Base-by-base conservation (phyloP, 2,329 filamentous ascomycete species). In the Aureobasidium sp. region DNA sequence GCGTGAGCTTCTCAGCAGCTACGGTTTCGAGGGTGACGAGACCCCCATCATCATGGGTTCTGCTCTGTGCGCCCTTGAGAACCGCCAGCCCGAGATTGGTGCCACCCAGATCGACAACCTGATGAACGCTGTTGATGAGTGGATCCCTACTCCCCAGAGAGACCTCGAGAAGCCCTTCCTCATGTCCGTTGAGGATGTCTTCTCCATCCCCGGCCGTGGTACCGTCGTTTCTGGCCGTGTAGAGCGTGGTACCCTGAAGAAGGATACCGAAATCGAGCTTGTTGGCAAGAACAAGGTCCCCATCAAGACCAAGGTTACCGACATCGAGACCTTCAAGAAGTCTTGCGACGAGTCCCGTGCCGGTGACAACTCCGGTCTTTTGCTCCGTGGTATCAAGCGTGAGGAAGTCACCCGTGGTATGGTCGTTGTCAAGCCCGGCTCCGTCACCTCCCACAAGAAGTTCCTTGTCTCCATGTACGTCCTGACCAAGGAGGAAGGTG, bases 321-420 rank as follows among this genome's bases (percentile, higher is more conserved):
- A 99, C 74, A 97, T 99, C 69, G 94, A 99, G 83, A 99, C 93
- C 67, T 99, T 99, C 85, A 97, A 97, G 85, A 99, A 99, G 86
- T 95, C 91, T 54, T 97, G 94, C 78, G 92, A 97, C 63, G 91
- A 96, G 79, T 96, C 93, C 63, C 86, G 90, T 71, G 94, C 94
- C 65, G 94, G 94, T 77, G 94, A 99, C 79, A 99, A 97, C 86
- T 97, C 94, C 30, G 94, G 94, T 73, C 89, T 99, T 41, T 86
- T 99, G 60, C 88, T 99, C 77, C 91, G 94, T 79, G 93, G 94
- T 83, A 79, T 99, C 73, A 92, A 91, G 79, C 91, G 94, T 73
- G 94, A 99, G 80, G 95, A 99, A 71, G 84, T 99, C 72, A 83
- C 81, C 71, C 91, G 94, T 76, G 94, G 94, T 74, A 97, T 99